Conservation (phyloP, 306 rosid genomes). For the Abrus precatorius region DNA sequence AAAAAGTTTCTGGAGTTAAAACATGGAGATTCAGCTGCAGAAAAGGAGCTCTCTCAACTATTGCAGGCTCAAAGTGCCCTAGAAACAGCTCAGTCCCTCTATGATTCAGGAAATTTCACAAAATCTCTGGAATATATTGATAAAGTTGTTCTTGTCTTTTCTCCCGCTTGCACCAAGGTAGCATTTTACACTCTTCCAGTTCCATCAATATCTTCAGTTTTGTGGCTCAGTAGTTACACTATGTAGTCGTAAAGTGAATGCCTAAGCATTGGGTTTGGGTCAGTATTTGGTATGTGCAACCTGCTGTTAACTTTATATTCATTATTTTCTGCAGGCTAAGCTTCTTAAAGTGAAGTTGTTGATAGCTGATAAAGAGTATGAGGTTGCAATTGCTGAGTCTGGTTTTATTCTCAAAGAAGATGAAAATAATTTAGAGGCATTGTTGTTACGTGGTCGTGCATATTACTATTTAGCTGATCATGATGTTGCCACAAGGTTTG, state of each 20-base stretch:
- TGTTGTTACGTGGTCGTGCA: slow-evolving; percentile 91
- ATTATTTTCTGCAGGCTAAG: slow-evolving; percentile 78
- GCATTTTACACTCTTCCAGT: slow-evolving; percentile 18
- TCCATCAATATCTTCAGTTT: slow-evolving; percentile 29
- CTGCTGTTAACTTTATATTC: slow-evolving; percentile 33
- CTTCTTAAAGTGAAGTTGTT: slow-evolving; percentile 78
- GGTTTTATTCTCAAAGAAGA: slow-evolving; percentile 90
- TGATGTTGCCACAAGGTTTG: slow-evolving; percentile 92
- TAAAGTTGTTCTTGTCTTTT: slow-evolving; percentile 95
- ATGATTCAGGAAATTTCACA: slow-evolving; percentile 64
- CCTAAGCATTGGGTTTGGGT: slow-evolving; percentile 35
- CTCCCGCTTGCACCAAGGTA: slow-evolving; percentile 91
- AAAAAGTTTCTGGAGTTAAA: slow-evolving; percentile 80
- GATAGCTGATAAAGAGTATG: slow-evolving; percentile 82
- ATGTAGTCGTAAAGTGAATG: slow-evolving; percentile 32
- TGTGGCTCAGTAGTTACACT: slow-evolving; percentile 17
- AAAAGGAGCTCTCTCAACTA: slow-evolving; percentile 96
- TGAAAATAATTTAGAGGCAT: slow-evolving; percentile 85
- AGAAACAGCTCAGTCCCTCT: slow-evolving; percentile 78
- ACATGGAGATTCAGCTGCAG: slow-evolving; percentile 72
- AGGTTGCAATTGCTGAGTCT: slow-evolving; percentile 80
- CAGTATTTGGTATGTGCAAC: slow-evolving; percentile 17
- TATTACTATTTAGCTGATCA: slow-evolving; percentile 98
- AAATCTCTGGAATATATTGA: slow-evolving; percentile 91
- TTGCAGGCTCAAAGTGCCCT: slow-evolving; percentile 87